Base-by-base conservation (phyloP, 2,329 filamentous ascomycete genomes). In the Phyllosticta ampelicida region DNA sequence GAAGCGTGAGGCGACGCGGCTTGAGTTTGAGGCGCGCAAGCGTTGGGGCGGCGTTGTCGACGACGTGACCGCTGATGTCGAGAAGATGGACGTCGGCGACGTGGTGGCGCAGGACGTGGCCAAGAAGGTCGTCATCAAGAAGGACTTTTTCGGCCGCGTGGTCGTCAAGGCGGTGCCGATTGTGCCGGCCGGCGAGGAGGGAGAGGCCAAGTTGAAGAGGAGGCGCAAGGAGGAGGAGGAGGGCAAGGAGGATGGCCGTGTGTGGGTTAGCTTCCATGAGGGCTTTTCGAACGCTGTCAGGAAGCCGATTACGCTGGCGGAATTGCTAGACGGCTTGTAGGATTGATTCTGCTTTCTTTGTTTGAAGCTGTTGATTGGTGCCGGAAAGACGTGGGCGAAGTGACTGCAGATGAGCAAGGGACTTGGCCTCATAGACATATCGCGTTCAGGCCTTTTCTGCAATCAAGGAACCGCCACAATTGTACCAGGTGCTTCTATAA, bases 181-280 rank as follows among this genome's bases (percentile, higher is more conserved):
- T 68, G 68, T 5, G 74, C 77, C 55, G 68, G 73, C 9, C 77
- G 58, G 53, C 51, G 55, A 26, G n/a, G 53, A 55, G 48, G 26
- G 78, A 50, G 74, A 69, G 10, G 75, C 75, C 58, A 67, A 64
- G 61, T n/a, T 44, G 36, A 73, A 69, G 63, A 68, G 63, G 56
- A 63, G 56, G 53, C 68, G 65, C 56, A 74, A 73, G 61, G 63
- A 69, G 50, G 68, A 63, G 60, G 55, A 63, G 60, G 55, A 68
- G 60, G 61, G 51, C 23, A 66, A 64, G 51, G 67, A 66, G 54
- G 66, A 65, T 60, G 79, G 77, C 54, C 82, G 86, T 65, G 86
- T 91, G 3, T 96, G 90, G 90, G 84, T 95, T 49, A 92, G 84
- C 62, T 96, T 85, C 71, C 85, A 96, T 66, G 91, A 96, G 74